Evolutionary conservation across 345 rosid genomes (phyloP).

Genomic region (Luvunga scandens): DNA sequence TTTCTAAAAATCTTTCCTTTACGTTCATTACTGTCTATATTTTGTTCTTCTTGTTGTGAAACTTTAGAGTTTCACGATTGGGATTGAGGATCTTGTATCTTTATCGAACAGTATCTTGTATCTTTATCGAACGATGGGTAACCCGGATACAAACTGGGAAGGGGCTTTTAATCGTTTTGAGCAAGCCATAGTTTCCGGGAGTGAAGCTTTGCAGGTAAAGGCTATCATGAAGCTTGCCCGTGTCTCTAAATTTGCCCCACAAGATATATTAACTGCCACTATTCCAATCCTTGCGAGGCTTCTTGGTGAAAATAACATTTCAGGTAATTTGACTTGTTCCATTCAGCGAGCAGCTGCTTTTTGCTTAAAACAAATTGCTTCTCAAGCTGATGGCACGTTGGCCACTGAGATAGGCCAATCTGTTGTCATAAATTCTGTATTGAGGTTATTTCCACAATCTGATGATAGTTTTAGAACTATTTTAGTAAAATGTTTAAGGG

Average conservation of each 20-base stretch:
- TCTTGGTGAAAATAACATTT: conserved; percentile 18
- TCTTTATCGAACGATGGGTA: conserved; percentile 15
- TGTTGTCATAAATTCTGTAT: conserved; percentile 30
- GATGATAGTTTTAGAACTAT: conserved; percentile 18
- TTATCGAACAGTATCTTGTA: too few relatives aligned
- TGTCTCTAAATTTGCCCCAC: conserved; percentile 31
- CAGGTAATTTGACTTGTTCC: conserved; percentile 20
- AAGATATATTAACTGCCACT: conserved; percentile 18
- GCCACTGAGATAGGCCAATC: conserved; percentile 42
- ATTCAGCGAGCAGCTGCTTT: conserved; percentile 37
- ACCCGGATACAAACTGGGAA: conserved; percentile 42
- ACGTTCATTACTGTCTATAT: not conserved
- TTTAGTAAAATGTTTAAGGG: conserved; percentile 44
- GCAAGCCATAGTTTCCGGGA: conserved; percentile 33
- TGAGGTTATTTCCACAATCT: conserved; percentile 39
- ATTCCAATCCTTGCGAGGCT: conserved; percentile 42
- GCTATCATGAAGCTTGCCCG: conserved; percentile 36
- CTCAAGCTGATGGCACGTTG: conserved; percentile 34
- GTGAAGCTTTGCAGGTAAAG: conserved; percentile 32
- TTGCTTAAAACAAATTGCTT: conserved; percentile 47
- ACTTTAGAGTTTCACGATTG: not conserved
- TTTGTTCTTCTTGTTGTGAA: not conserved
- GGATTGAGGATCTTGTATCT: conserved; percentile 3
- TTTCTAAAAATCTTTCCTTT: not conserved
- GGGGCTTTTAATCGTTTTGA: conserved; percentile 32